These are phyloP conservation scores for Dothideomycetes sp. DNA, from an alignment of 2,329 filamentous ascomycete genomes.

Conservation along the genomic window DNA sequence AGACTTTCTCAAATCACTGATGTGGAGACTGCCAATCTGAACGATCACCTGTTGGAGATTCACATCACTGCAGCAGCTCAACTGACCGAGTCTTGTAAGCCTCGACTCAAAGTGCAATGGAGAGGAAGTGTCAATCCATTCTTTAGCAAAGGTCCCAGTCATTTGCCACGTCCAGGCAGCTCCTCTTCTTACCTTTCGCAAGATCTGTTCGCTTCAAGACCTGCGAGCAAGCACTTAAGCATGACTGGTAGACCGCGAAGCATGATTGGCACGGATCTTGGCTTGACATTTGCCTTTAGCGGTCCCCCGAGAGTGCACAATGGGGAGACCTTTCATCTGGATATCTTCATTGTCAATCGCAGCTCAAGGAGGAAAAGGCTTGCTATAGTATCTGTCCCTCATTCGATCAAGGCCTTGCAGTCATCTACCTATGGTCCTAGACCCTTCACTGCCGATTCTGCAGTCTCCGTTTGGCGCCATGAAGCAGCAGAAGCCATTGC, in stretches of 20 bases:
- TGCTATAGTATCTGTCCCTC: slow-evolving; percentile 56
- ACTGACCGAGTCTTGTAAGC: slow-evolving; percentile 41
- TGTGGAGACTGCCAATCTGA: not conserved
- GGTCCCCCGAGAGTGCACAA: slow-evolving; percentile 49
- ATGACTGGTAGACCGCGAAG: not conserved
- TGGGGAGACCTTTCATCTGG: slow-evolving; percentile 61
- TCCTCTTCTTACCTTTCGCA: not conserved
- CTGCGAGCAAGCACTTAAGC: slow-evolving; percentile 6
- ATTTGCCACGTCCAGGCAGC: not conserved
- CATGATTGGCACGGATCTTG: slow-evolving; percentile 39
- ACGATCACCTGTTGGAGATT: slow-evolving; percentile 19
- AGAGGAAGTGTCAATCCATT: slow-evolving; percentile 9
- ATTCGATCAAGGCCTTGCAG: slow-evolving; percentile 33
- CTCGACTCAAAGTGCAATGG: slow-evolving; percentile 19
- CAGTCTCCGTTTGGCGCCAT: slow-evolving; percentile 19
- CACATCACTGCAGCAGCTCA: slow-evolving; percentile 50
- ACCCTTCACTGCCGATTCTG: not conserved
- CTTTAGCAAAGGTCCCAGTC: not conserved
- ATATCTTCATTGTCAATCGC: slow-evolving; percentile 64
- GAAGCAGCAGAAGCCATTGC: slow-evolving; percentile 18
- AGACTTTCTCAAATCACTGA: slow-evolving; percentile 37
- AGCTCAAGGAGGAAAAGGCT: slow-evolving; percentile 52
- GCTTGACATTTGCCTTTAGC: slow-evolving; percentile 63
- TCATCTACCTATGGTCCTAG: not conserved
- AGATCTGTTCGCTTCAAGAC: not conserved